Base-by-base conservation (phyloP, 768 basidiomycete species). In the Leucosporidium creatinivorum region DNA sequence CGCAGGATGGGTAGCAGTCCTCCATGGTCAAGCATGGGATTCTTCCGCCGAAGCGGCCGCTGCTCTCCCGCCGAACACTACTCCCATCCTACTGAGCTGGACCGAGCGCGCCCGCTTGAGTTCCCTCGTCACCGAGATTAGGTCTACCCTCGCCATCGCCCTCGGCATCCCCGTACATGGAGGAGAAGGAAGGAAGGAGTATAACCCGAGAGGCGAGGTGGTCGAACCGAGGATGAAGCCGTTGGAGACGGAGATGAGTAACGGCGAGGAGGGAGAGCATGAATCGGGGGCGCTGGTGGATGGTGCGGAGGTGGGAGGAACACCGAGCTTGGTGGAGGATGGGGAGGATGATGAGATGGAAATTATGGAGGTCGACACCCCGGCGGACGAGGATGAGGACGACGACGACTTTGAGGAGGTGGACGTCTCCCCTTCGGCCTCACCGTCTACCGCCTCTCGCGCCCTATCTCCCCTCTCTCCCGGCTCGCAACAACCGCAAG, bases 301-400 rank as follows among this genome's bases (percentile, higher is more conserved):
- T 50, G 49, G 23, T 6, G 13, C 31, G 31, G 61, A 58, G 7
- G 49, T 31, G 4, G 47, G 23, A 4, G 54, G 23, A 1, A 61
- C 33, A 4, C 8, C 26, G 36, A 39, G 23, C 15, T 44, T 44
- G 39, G 15, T 44, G 39, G 67, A 63, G 13, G 66, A 68, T 12
- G 70, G 47, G 26, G 60, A 59, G 17, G 70, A 68, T 28, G 61
- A 25, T 26, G 66, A 68, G 9, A 66, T 72, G 33, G 70, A 72
- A 33, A 50, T 30, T 1, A 55, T 67, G 31, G 66, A 67, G n/a
- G 50, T 67, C 61, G 64, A 18, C 33, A 59, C 56, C 8, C 56
- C 62, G n/a, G 26, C 5, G 2, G 64, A 25, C 9, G 39, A 49
- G 18, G 57, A 3, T 54, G 39, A 48, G 8, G 39, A 44, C 39